phyloP scores from a whole-genome alignment of 768 basidiomycete genomes.

The Tulasnella sp. region DNA sequence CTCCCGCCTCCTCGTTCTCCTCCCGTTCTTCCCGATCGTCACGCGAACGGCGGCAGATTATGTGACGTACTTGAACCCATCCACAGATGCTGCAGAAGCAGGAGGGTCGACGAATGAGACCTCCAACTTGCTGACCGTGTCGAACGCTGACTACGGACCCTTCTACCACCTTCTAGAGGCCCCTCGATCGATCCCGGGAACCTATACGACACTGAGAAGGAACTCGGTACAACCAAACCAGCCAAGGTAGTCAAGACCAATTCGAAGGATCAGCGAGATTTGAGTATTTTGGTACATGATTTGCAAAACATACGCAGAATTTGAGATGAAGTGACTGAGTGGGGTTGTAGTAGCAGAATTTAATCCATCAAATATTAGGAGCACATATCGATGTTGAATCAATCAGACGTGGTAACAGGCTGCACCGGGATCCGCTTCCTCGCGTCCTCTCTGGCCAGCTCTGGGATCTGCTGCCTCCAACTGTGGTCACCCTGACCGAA shows the following conservation, averaged over 20 bases:
- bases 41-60: constrained; percentile 55
- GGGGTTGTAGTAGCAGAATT: no score
- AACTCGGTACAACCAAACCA: constrained; percentile 24
- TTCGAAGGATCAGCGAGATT: no score
- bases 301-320: no score
- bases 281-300: no score
- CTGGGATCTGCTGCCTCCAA: no score
- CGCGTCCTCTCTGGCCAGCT: no score
- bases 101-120: constrained; percentile 29
- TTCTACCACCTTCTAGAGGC: constrained; percentile 28
- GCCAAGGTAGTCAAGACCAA: constrained; percentile 18
- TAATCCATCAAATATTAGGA: no score
- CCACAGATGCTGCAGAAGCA: constrained; percentile 27
- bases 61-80: constrained; percentile 31
- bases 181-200: constrained; percentile 19
- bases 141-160: constrained; percentile 28
- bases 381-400: no score
- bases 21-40: constrained; percentile 50
- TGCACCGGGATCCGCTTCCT: no score
- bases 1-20: constrained; percentile 52
- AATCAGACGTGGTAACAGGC: no score
- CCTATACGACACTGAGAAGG: constrained; percentile 33
- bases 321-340: no score
- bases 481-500: no score
- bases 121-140: constrained; percentile 37